Conservation (phyloP, 441 rosid genomes). For the Erysimum cheiri region DNA sequence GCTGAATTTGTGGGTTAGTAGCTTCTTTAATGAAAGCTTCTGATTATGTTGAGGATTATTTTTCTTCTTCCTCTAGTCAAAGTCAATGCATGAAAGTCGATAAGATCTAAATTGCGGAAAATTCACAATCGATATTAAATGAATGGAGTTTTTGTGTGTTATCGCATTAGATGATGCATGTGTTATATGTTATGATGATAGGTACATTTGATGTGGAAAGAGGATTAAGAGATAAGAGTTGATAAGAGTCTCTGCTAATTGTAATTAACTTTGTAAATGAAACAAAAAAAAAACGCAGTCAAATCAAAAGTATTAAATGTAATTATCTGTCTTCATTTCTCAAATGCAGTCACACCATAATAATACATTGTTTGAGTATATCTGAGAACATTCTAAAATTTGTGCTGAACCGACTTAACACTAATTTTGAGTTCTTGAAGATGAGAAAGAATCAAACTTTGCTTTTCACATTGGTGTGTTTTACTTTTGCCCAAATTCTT, state of each 20-base stretch:
- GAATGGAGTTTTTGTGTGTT: conserved; percentile 8
- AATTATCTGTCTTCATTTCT: background rate
- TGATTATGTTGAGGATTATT: background rate
- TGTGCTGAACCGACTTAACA: background rate
- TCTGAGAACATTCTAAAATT: background rate
- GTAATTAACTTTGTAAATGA: background rate
- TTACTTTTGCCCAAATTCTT: conserved; percentile 67
- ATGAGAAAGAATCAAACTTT: conserved; percentile 21
- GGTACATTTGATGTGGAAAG: conserved; percentile 20
- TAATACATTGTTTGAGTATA: conserved; percentile 12
- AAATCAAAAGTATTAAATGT: conserved; percentile 2
- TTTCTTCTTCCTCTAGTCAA: conserved; percentile 21
- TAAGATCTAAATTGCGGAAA: conserved; percentile 2
- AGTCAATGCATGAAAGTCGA: conserved; percentile 42
- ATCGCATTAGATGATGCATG: conserved; percentile 8
- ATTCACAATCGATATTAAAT: conserved; percentile 12
- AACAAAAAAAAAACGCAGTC: background rate
- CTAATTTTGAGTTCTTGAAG: background rate
- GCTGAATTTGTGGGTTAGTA: conserved; percentile 36
- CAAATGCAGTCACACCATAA: conserved; percentile 10
- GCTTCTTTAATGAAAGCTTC: conserved; percentile 11
- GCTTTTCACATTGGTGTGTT: conserved; percentile 1
- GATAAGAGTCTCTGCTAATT: conserved; percentile 5
- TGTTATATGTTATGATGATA: conserved; percentile 3
- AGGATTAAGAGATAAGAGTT: background rate